Conservation (phyloP, 2,329 filamentous ascomycete species). For the Colletotrichum incanum region DNA sequence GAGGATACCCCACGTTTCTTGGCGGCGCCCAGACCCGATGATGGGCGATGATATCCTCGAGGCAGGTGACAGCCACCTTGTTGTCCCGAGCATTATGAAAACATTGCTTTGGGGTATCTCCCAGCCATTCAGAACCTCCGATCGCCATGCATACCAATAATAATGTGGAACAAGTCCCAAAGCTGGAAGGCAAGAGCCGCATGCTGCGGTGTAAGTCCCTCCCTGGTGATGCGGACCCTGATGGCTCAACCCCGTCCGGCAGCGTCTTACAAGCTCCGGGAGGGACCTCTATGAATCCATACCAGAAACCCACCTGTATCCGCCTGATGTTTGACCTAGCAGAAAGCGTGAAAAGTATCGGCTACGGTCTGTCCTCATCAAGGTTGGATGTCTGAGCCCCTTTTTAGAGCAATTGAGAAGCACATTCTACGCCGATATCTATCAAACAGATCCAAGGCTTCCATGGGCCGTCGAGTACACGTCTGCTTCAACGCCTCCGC, state of each 20-base stretch:
- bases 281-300: constrained; percentile 11
- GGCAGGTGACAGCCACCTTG: constrained; percentile 20
- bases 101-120: background rate
- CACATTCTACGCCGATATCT: background rate
- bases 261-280: background rate
- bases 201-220: background rate
- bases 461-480: constrained; percentile 8
- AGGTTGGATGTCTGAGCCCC: background rate
- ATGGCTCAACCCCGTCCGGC: constrained; percentile 11
- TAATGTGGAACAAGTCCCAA: background rate
- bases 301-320: background rate
- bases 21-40: constrained; percentile 70
- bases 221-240: constrained; percentile 25
- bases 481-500: constrained; percentile 11
- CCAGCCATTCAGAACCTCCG: background rate
- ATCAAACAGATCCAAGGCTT: background rate
- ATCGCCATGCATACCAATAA: background rate
- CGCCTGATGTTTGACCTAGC: background rate
- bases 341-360: background rate
- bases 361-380: background rate
- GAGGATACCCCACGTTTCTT: constrained; percentile 49
- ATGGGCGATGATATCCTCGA: constrained; percentile 53
- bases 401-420: background rate
- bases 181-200: background rate
- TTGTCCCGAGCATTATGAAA: background rate